These are phyloP conservation scores for Nakataea oryzae DNA, from an alignment of 2,329 filamentous ascomycete species.

Conservation along the genomic window DNA sequence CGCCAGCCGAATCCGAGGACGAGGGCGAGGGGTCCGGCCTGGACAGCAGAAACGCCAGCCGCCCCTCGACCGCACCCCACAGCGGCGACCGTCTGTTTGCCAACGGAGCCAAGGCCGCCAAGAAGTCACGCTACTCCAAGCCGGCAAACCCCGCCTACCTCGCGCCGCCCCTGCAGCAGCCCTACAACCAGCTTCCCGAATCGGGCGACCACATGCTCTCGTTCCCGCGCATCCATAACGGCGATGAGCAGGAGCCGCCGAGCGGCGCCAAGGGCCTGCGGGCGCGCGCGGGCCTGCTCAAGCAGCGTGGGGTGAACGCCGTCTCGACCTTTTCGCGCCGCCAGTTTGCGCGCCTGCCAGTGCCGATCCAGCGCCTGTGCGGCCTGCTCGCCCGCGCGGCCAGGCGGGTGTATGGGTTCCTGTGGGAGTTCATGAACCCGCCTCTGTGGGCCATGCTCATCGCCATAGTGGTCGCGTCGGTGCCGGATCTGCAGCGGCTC, in stretches of 20 bases:
- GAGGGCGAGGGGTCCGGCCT: constrained; percentile 22
- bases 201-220: constrained; percentile 45
- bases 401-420: constrained; percentile 45
- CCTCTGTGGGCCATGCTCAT: constrained; percentile 94
- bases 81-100: too few species aligned
- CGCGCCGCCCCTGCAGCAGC: constrained; percentile 8
- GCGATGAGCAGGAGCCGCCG: constrained; percentile 28
- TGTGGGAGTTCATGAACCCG: constrained; percentile 96
- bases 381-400: constrained; percentile 20
- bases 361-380: constrained; percentile 25
- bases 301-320: constrained; percentile 13
- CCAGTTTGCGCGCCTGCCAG: constrained; percentile 27
- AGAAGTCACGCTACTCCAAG: constrained; percentile 2
- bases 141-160: constrained; percentile 12
- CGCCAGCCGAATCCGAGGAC: constrained; percentile 37
- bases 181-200: constrained; percentile 21
- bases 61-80: neutral
- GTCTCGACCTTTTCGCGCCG: constrained; percentile 11
- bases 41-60: constrained; percentile 9
- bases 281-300: constrained; percentile 21
- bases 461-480: constrained; percentile 82
- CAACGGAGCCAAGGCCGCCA: neutral
- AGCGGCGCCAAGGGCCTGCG: constrained; percentile 29
- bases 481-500: constrained; percentile 68
- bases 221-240: constrained; percentile 45